A percentile compares a stretch with the other conserved stretches of the same genome.
These are phyloP conservation scores for Juncus effusus DNA, from an alignment of 176 grass and related monocot species.

Conservation along the genomic window DNA sequence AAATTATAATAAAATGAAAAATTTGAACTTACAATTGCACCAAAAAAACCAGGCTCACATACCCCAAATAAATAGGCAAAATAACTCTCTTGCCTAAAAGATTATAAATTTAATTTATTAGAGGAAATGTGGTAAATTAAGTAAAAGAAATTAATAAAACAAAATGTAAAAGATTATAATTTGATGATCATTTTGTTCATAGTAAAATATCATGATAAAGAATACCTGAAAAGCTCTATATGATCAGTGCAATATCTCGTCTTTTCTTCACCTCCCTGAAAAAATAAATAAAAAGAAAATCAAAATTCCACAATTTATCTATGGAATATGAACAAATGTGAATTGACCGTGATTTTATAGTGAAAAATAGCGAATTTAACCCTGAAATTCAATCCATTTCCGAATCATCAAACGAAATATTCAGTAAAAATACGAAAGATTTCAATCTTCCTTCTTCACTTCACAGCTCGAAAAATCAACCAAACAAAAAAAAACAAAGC, in stretches of 20 bases:
- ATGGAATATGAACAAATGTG: background rate
- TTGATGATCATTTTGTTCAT: background rate
- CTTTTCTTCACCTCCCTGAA: slow-evolving; percentile 63
- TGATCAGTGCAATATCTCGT: slow-evolving; percentile 79
- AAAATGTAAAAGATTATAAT: background rate
- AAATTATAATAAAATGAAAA: background rate
- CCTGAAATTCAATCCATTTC: no score
- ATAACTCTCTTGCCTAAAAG: slow-evolving; percentile 85
- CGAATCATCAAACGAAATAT: background rate
- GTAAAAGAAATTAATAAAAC: background rate
- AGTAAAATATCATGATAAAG: slow-evolving; percentile 2
- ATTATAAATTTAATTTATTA: slow-evolving; percentile 8
- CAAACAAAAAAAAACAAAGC: no score
- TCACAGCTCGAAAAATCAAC: background rate
- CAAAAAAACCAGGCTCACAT: slow-evolving; percentile 73
- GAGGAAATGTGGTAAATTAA: background rate
- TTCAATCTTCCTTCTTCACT: background rate
- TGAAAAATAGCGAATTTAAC: no score
- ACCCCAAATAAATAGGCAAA: slow-evolving; percentile 91
- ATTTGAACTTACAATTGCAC: slow-evolving; percentile 52
- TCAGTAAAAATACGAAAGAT: background rate
- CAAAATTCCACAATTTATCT: background rate
- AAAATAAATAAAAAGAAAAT: background rate
- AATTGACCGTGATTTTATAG: no score
- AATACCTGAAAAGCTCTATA: slow-evolving; percentile 64